Evolutionary conservation across 2,329 filamentous ascomycete genomes (phyloP).

Genomic region (Pyrenophora graminea): DNA sequence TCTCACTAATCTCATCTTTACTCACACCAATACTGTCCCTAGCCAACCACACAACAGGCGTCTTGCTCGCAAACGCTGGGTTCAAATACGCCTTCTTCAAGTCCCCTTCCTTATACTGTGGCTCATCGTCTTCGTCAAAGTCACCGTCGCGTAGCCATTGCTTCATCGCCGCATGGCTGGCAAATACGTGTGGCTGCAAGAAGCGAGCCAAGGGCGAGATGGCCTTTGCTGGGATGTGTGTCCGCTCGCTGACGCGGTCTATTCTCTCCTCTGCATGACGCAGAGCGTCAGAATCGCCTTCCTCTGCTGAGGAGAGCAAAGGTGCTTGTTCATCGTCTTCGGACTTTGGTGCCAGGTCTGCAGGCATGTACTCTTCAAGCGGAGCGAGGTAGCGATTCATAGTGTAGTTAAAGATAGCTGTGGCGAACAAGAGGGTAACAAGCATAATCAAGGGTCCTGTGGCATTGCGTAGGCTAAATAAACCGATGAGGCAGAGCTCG

Average conservation of each 20-base stretch:
- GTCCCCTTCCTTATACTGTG: slow-evolving; percentile 40
- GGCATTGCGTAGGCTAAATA: slow-evolving; percentile 62
- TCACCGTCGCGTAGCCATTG: slow-evolving; percentile 39
- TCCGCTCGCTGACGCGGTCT: slow-evolving; percentile 31
- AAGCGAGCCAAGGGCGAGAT: slow-evolving; percentile 40
- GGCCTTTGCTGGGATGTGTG: slow-evolving; percentile 29
- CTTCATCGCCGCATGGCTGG: slow-evolving; percentile 41
- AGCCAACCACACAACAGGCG: slow-evolving; percentile 42
- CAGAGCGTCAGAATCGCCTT: slow-evolving; percentile 32
- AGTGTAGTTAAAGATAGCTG: slow-evolving; percentile 39
- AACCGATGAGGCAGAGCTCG: slow-evolving; percentile 79
- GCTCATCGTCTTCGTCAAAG: slow-evolving; percentile 38
- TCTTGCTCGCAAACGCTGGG: slow-evolving; percentile 40
- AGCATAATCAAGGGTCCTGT: slow-evolving; percentile 42
- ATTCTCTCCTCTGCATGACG: slow-evolving; percentile 28
- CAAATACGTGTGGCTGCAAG: slow-evolving; percentile 43
- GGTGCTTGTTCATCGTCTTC: slow-evolving; percentile 36
- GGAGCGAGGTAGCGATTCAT: slow-evolving; percentile 43
- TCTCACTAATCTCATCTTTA: slow-evolving; percentile 37
- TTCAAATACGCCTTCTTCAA: slow-evolving; percentile 43
- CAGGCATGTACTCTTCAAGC: slow-evolving; percentile 43
- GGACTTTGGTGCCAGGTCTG: slow-evolving; percentile 33
- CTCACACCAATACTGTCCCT: slow-evolving; percentile 40
- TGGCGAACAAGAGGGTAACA: slow-evolving; percentile 36
- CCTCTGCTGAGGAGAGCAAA: slow-evolving; percentile 38